Evolutionary conservation across 2,329 filamentous ascomycete species (phyloP), one percentile per base, ranked within the genome.

Genomic region (Penicillium palitans): DNA sequence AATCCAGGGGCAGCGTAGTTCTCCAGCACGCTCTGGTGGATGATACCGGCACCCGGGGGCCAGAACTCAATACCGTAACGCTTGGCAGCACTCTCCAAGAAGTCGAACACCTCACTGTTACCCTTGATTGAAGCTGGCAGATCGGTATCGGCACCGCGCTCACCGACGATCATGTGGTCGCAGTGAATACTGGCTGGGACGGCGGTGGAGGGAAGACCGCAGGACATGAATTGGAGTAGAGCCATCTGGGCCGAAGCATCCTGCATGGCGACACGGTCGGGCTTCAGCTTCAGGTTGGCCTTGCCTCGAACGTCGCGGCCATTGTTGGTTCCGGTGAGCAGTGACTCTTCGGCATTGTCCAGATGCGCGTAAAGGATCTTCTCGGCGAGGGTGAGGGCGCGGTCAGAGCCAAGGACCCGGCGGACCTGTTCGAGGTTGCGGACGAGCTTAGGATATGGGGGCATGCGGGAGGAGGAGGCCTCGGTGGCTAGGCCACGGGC

Each of bases 191-290:
- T 97, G 49, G 95, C 93, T 12, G 95, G 95, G 50, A 99, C 93
- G 10, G 93, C 93, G 2, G 95, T 96, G 59, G 87, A 87, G 29
- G 89, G 90, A 54, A 99, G 83, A 55, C 91, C 90, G 77, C 95
- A 99, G 29, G 90, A 91, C 93, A 99, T 99, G 83, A 99, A 99
- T 78, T 99, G 95, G 68, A 99, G 81, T 64, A 99, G 81, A 2
- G 95, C 95, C 95, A 99, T 99, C 80, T 99, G 95, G 6, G 95
- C 95, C 31, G 91, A 96, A 15, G 95, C 95, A 81, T 99, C 95
- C 79, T 99, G 95, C 95, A 99, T 99, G 64, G 96, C 96, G 67
- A 98, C 95, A 53, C 95, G 87, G 76, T 99, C 95, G 24, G 95
- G 95, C 78, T 96, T 96, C 76, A 99, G 89, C 81, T 96, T 96